A percentile compares a stretch with the other conserved stretches of the same genome.
Evolutionary conservation across 2,329 filamentous ascomycete genomes (phyloP).

Genomic region (Blumeria hordei): DNA sequence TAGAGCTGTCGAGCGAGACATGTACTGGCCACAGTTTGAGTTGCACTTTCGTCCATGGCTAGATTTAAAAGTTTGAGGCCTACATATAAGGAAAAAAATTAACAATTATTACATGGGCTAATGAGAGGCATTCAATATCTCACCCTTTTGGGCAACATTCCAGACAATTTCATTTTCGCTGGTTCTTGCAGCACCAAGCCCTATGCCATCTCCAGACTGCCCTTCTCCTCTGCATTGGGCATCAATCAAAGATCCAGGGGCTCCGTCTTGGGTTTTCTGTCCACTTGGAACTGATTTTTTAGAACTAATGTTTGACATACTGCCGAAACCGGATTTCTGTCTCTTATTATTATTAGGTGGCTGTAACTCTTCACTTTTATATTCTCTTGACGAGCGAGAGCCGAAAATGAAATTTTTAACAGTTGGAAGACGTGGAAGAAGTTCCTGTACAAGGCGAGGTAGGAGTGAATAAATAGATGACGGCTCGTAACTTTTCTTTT

Average conservation of each 20-base stretch:
- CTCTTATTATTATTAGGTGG: conserved; percentile 7
- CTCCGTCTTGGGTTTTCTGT: conserved; percentile 4
- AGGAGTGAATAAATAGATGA: conserved; percentile 29
- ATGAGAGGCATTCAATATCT: not conserved
- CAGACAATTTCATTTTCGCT: conserved; percentile 20
- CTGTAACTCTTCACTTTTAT: conserved; percentile 7
- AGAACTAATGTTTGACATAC: conserved; percentile 10
- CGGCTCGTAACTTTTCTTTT: too few species aligned
- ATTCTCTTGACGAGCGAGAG: conserved; percentile 5
- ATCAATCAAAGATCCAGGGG: conserved; percentile 5
- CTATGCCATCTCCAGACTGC: conserved; percentile 5
- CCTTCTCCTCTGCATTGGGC: conserved; percentile 1
- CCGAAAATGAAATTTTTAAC: conserved; percentile 19
- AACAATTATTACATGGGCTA: not conserved
- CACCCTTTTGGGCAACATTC: conserved; percentile 27
- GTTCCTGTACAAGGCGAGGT: conserved; percentile 25
- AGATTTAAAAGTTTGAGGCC: conserved; percentile 23
- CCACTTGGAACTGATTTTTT: conserved; percentile 9
- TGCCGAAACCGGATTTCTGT: conserved; percentile 7
- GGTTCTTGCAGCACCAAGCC: not conserved
- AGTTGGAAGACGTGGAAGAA: conserved; percentile 25
- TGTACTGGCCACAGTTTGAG: conserved; percentile 15
- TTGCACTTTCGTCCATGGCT: conserved; percentile 21
- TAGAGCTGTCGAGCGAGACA: conserved; percentile 36
- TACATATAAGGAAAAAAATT: conserved; percentile 7